Conservation (phyloP, 176 grass and related monocot genomes). For the Triticum monococcum region DNA sequence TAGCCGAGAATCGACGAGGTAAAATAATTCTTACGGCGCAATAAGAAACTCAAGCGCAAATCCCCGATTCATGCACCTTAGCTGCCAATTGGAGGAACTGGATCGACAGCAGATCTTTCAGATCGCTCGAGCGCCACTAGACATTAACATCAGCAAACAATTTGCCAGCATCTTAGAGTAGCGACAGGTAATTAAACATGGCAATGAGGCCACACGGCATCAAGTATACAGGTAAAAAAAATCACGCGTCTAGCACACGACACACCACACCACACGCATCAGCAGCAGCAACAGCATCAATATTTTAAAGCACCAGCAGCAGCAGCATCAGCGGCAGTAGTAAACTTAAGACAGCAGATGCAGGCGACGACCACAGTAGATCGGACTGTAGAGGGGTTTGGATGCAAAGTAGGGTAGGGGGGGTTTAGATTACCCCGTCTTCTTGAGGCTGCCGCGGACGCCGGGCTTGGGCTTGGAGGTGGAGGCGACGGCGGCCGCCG, state of each 20-base stretch:
- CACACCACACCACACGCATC: constrained; percentile 33
- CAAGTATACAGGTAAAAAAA: neutral
- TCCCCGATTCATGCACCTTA: neutral
- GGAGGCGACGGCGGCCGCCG: constrained; percentile 5
- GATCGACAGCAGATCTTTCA: neutral
- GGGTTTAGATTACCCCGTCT: constrained; percentile 29
- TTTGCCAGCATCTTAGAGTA: constrained; percentile 23
- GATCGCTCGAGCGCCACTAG: neutral
- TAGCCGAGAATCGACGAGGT: too few species aligned
- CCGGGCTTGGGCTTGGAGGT: constrained; percentile 61
- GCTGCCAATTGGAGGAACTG: neutral
- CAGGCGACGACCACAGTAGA: neutral
- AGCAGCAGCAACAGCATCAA: constrained; percentile 22
- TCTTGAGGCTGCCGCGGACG: constrained; percentile 86
- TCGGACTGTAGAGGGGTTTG: neutral
- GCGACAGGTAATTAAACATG: constrained; percentile 26
- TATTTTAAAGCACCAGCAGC: constrained; percentile 1
- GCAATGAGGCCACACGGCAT: neutral
- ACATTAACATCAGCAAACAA: constrained; percentile 19
- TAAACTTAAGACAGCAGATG: neutral
- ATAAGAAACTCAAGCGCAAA: neutral
- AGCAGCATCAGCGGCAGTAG: neutral
- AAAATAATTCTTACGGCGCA: neutral
- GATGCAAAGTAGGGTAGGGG: too few species aligned
- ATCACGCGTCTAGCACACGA: constrained; percentile 31